These are phyloP conservation scores for Lactifluus volemus DNA, from an alignment of 768 basidiomycete genomes.

Conservation along the genomic window DNA sequence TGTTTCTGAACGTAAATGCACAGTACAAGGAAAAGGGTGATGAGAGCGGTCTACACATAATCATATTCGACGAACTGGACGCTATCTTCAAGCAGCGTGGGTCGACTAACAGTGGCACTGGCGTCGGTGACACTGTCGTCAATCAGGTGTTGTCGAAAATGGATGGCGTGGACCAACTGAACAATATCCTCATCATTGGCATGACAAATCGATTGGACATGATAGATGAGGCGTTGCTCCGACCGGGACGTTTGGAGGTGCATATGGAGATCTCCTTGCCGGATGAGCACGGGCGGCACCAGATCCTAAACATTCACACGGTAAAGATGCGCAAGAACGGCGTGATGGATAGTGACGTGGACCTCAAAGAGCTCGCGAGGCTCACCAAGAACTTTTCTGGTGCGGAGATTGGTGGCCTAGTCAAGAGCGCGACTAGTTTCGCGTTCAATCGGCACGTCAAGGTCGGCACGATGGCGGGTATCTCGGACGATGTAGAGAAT, in stretches of 20 bases:
- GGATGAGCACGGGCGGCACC: slow-evolving; percentile 83
- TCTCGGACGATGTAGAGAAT: slow-evolving; percentile 92
- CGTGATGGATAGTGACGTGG: slow-evolving; percentile 82
- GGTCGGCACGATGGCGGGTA: slow-evolving; percentile 94
- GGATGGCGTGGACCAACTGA: slow-evolving; percentile 98
- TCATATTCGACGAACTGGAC: slow-evolving; percentile 98
- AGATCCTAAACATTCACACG: slow-evolving; percentile 95
- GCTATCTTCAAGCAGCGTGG: slow-evolving; percentile 99
- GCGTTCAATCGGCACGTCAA: slow-evolving; percentile 98
- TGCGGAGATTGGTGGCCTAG: slow-evolving; percentile 90
- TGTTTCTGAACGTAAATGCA: slow-evolving; percentile 1
- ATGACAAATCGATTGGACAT: slow-evolving; percentile 99
- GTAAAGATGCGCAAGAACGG: slow-evolving; percentile 86
- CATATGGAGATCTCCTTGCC: slow-evolving; percentile 99
- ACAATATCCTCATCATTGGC: slow-evolving; percentile 98
- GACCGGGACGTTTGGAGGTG: slow-evolving; percentile 96
- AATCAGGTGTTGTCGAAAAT: slow-evolving; percentile 99
- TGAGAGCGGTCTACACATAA: slow-evolving; percentile 95
- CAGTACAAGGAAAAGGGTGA: slow-evolving; percentile 97
- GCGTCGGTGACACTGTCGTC: slow-evolving; percentile 98
- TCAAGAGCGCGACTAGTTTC: slow-evolving; percentile 98
- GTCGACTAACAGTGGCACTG: slow-evolving; percentile 81
- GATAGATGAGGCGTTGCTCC: slow-evolving; percentile 97
- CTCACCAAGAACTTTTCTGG: slow-evolving; percentile 96
- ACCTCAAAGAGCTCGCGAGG: slow-evolving; percentile 71